phyloP scores from a whole-genome alignment of 805 yeast species.

The Candida oleophila region DNA sequence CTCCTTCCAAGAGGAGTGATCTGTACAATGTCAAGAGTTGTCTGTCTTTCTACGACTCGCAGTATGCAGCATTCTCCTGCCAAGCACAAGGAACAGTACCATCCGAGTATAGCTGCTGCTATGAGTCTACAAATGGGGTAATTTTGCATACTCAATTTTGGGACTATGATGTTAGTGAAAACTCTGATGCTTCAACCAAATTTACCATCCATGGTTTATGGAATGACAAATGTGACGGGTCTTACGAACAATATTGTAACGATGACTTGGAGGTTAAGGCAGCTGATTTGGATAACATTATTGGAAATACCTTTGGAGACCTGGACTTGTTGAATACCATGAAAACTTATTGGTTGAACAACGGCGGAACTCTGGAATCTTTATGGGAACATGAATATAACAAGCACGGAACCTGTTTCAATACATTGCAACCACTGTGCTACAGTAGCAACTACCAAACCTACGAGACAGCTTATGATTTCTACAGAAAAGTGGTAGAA shows the following conservation, averaged over 20 bases:
- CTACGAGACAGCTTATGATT: slow-evolving; percentile 62
- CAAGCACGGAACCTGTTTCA: slow-evolving; percentile 92
- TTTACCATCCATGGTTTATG: slow-evolving; percentile 86
- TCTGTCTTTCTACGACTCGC: slow-evolving; percentile 12
- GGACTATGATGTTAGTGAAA: slow-evolving; percentile 55
- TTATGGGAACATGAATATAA: slow-evolving; percentile 92
- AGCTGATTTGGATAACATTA: slow-evolving; percentile 44
- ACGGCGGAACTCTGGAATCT: slow-evolving; percentile 61
- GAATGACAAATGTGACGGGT: slow-evolving; percentile 87
- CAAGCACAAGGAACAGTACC: slow-evolving; percentile 7
- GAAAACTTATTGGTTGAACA: slow-evolving; percentile 69
- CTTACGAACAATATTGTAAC: slow-evolving; percentile 79
- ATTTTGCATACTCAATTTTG: slow-evolving; percentile 87
- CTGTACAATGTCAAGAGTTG: slow-evolving; percentile 16
- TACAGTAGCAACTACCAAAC: slow-evolving; percentile 41
- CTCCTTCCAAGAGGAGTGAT: slow-evolving; percentile 1
- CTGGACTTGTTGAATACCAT: slow-evolving; percentile 54
- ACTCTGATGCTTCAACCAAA: slow-evolving; percentile 47
- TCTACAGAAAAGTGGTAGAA: slow-evolving; percentile 58
- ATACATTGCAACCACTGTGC: slow-evolving; percentile 73
- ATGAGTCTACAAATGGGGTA: slow-evolving; percentile 51
- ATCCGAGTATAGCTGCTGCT: slow-evolving; percentile 5
- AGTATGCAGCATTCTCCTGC: slow-evolving; percentile 14
- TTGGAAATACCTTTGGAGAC: slow-evolving; percentile 41
- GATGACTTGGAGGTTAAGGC: slow-evolving; percentile 51